phyloP scores from a whole-genome alignment of 352 stramenopile genomes.

The Peronosclerospora sorghi region DNA sequence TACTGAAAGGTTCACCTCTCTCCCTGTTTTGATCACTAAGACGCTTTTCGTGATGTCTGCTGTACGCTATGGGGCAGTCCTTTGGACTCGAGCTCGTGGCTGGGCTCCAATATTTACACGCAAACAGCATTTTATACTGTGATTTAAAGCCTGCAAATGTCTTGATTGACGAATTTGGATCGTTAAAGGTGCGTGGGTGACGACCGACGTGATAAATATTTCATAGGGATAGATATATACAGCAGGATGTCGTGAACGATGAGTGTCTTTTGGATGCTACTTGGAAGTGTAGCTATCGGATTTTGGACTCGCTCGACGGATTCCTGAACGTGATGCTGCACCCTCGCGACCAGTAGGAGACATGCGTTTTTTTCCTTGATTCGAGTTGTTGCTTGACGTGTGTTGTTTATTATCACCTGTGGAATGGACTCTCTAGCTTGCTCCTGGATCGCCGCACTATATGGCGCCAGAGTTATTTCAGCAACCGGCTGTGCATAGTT shows the following conservation, averaged over 20 bases:
- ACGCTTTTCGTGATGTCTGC: too few relatives aligned
- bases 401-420: neutral
- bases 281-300: constrained; percentile 57
- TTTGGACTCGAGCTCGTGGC: constrained; percentile 69
- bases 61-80: constrained; percentile 17
- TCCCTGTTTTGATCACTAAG: too few relatives aligned
- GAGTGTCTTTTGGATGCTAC: neutral
- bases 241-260: constrained; percentile 88
- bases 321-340: constrained; percentile 44
- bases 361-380: neutral
- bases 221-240: too few relatives aligned
- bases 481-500: constrained; percentile 72
- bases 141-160: constrained; percentile 88
- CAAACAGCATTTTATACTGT: constrained; percentile 82
- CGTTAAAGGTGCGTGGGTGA: constrained; percentile 62
- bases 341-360: constrained; percentile 23
- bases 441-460: constrained; percentile 78
- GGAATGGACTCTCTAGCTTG: constrained; percentile 28
- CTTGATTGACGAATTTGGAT: constrained; percentile 88
- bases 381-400: neutral
- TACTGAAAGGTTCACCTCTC: neutral
- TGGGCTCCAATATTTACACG: constrained; percentile 84
- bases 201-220: too few relatives aligned
- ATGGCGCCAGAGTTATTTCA: constrained; percentile 90
- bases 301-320: constrained; percentile 81